Percentiles rank a stretch among this genome's conserved stretches.
Conservation (phyloP, 163 green algal species). For the Picocystis sp. region DNA sequence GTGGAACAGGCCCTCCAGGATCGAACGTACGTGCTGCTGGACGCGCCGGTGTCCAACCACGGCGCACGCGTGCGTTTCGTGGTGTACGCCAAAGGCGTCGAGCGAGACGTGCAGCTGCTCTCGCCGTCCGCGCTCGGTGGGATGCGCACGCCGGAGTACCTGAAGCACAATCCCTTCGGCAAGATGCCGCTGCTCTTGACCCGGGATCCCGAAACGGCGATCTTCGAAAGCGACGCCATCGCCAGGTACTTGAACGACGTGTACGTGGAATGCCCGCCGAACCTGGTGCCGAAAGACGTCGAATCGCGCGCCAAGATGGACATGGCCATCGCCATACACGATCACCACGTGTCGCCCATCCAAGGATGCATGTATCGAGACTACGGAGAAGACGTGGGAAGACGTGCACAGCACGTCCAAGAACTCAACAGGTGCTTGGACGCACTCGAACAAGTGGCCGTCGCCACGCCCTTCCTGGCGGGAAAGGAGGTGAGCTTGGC, state of each 20-base stretch:
- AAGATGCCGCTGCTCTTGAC: conserved; percentile 20
- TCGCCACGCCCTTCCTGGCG: conserved; percentile 4
- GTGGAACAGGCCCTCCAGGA: not conserved
- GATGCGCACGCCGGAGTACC: conserved; percentile 14
- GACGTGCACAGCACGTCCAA: conserved; percentile 8
- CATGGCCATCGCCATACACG: conserved; percentile 11
- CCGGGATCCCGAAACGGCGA: not conserved
- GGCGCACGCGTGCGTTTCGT: conserved; percentile 10
- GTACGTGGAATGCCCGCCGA: conserved; percentile 1
- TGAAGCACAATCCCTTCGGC: conserved; percentile 11
- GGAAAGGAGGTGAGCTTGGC: conserved; percentile 3
- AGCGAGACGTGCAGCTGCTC: conserved; percentile 12
- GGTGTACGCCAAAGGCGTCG: conserved; percentile 10
- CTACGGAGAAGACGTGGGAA: not conserved
- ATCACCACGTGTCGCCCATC: conserved; percentile 12
- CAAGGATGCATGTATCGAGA: conserved; percentile 20
- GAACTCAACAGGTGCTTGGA: conserved; percentile 13
- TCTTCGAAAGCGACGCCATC: conserved; percentile 19
- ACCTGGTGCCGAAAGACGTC: conserved; percentile 2
- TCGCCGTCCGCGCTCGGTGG: conserved; percentile 9
- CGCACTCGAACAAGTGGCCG: not conserved
- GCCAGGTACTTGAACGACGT: conserved; percentile 12
- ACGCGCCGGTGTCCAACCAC: conserved; percentile 18
- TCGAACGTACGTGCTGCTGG: conserved; percentile 9
- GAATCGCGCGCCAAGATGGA: conserved; percentile 6